Base-by-base conservation (phyloP, 2,329 filamentous ascomycete species). In the Exophiala alcalophila region DNA sequence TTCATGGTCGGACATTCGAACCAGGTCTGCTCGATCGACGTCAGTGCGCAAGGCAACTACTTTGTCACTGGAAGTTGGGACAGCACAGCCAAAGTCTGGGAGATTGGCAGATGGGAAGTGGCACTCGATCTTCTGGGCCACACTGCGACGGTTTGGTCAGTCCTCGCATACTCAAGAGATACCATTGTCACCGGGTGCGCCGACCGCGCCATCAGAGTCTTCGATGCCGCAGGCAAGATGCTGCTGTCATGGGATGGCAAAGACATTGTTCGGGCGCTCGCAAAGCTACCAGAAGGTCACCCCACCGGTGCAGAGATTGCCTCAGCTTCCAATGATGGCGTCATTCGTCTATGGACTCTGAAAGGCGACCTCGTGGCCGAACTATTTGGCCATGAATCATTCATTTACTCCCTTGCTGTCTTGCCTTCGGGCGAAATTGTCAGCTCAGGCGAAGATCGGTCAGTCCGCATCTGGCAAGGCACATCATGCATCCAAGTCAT, bases 1-100 rank as follows among this genome's bases (percentile, higher is more conserved):
- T 74, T 97, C 50, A 75, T 98, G 7, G 71, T 95, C 36, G 91
- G 92, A 9, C 92, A 98, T 62, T 76, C 78, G 14, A 78, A 85
- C 62, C 97, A 97, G 58, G 81, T 98, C 31, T 96, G 91, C 63
- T 77, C 90, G 6, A 68, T 98, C 30, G 87, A 94, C 58, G 82
- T 87, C 11, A 83, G 83, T 36, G 77, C 83, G 1, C 77, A 81
- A 46, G 84, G 83, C 2, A 77, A 70, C 31, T 86, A 81, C 62
- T 74, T 97, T 27, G 82, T 96, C 32, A 97, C 91, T 53, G 92
- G 91, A 21, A 86, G 90, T 57, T 98, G 92, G 92, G 92, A 98
- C 65, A 80, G 80, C 20, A 84, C 89, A 52, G 90, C 88, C 19
- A 83, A 88, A 40, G 70, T 97, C 38, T 98, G 92, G 92, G 77